phyloP scores from a whole-genome alignment of 208 protist species.

The Acanthamoeba quina region DNA sequence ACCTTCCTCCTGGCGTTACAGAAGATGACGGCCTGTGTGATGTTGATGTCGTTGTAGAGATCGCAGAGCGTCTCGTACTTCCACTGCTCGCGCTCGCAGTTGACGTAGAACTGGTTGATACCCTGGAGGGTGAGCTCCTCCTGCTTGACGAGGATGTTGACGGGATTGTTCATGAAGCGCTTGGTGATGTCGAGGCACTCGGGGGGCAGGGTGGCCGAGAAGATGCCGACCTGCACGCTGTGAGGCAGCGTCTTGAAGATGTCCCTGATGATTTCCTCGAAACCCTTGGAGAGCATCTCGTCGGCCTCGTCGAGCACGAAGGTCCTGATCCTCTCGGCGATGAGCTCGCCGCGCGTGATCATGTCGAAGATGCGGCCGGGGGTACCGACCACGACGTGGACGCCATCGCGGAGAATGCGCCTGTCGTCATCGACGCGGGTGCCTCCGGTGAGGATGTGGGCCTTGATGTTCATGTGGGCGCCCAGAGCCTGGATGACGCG shows the following conservation, averaged over 20 bases:
- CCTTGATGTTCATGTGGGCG: constrained; percentile 95
- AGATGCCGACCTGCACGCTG: constrained; percentile 97
- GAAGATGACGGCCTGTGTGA: constrained; percentile 98
- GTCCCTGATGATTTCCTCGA: constrained; percentile 98
- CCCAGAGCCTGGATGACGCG: constrained; percentile 96
- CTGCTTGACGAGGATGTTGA: constrained; percentile 99
- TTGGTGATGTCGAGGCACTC: constrained; percentile 98
- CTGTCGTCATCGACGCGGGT: constrained; percentile 97
- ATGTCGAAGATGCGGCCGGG: constrained; percentile 98
- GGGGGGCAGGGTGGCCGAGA: constrained; percentile 99
- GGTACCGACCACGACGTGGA: constrained; percentile 96
- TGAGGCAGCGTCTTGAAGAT: constrained; percentile 98
- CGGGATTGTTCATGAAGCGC: constrained; percentile 99
- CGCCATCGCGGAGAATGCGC: constrained; percentile 83
- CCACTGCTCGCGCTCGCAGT: constrained; percentile 96
- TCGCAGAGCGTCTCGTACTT: constrained; percentile 98
- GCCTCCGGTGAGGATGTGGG: constrained; percentile 93
- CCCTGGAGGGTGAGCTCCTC: constrained; percentile 98
- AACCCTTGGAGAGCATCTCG: constrained; percentile 96
- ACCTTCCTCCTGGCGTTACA: constrained; percentile 91
- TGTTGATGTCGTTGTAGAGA: constrained; percentile 94
- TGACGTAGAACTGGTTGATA: constrained; percentile 98
- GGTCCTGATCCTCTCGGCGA: constrained; percentile 93
- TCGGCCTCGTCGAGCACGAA: constrained; percentile 99
- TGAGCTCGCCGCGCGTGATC: constrained; percentile 93